These are phyloP conservation scores for Xylaria palmicola DNA, from an alignment of 495 filamentous ascomycete genomes.

Conservation along the genomic window DNA sequence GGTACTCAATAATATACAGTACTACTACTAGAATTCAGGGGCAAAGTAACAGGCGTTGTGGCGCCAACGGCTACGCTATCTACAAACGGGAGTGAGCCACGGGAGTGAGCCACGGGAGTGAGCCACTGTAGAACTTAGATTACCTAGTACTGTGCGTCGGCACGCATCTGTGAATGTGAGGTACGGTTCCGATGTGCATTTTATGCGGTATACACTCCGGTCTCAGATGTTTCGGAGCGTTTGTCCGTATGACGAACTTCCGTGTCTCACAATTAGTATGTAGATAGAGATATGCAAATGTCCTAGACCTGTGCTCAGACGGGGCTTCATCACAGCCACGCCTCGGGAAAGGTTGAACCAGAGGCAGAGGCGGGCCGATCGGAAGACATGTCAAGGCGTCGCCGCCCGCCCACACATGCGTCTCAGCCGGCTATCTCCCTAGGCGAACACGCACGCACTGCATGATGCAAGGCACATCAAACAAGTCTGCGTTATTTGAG, in stretches of 20 bases:
- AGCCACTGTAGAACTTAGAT: background rate
- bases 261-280: too few relatives aligned
- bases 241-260: too few relatives aligned
- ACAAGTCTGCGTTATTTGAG: background rate
- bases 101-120: background rate
- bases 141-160: too few relatives aligned
- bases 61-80: background rate
- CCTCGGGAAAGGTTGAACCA: too few relatives aligned
- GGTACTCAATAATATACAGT: background rate
- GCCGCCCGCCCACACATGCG: background rate
- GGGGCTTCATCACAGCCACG: too few relatives aligned
- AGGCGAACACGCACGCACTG: constrained; percentile 4
- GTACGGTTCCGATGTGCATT: too few relatives aligned
- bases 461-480: constrained; percentile 12
- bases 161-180: too few relatives aligned
- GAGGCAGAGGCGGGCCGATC: background rate
- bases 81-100: background rate
- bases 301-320: too few relatives aligned
- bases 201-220: too few relatives aligned
- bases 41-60: background rate
- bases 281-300: too few relatives aligned
- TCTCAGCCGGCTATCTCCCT: background rate
- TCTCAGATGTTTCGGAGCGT: too few relatives aligned
- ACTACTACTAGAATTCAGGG: background rate
- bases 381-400: background rate